Evolutionary conservation across 23 red algal species (phyloP), one percentile per base, ranked within the genome.

Genomic region (Gracilaria gracilis): DNA sequence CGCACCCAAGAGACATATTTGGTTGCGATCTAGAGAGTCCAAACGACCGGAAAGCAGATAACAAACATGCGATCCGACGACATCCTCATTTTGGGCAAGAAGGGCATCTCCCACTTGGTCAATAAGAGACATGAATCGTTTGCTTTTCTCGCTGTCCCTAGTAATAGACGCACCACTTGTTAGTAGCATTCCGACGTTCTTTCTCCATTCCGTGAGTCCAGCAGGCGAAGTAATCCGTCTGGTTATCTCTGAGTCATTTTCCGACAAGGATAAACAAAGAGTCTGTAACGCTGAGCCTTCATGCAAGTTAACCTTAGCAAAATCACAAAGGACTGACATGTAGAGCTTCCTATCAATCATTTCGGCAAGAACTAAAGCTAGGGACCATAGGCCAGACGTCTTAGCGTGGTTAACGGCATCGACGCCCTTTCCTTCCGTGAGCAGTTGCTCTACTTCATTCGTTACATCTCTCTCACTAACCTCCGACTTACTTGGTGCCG

Each of bases 231-330:
- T 90, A 42, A 74, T 74, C 27, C 61, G 57, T 40, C 59, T 24
- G 4, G 74, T 28, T 34, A 90, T 90, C 57, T 90, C 87, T 13
- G 87, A 72, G 33, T 81, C 73, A 65, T 81, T 90, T 29, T 81
- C 87, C 4, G 87, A 72, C 57, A 81, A 40, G 12, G 87, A 65
- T 21, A 90, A 81, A 72, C 71, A 90, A 25, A 81, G 76, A 25
- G 87, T 90, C n/a, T 90, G 87, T 19, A 90, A 14, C 12, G 87
- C 87, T 40, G 87, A 90, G 1, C 87, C 73, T 20, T 90, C 76
- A 29, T 78, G 48, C 28, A 90, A 59, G 34, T 24, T 67, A 14
- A 16, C 77, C 74, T 81, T 80, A 3, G 87, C 73, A 21, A 51
- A 90, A 23, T 77, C 87, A 67, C 54, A 69, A 81, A 90, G 57